These are phyloP conservation scores for Leucogyrophana mollusca DNA, from an alignment of 768 basidiomycete genomes.

Conservation along the genomic window DNA sequence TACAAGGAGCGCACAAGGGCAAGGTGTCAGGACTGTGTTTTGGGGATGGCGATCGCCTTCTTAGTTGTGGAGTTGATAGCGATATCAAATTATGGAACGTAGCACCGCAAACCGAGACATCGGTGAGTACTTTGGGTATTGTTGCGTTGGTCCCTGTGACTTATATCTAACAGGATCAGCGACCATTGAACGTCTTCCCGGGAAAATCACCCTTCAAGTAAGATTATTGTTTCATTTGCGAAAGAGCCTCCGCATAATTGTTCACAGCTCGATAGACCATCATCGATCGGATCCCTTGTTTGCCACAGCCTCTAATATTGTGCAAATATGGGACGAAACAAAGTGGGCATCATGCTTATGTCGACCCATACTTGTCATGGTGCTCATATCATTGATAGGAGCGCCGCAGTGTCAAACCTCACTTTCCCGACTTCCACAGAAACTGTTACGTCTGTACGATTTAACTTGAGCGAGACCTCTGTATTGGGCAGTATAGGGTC, in stretches of 20 bases:
- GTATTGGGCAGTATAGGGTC: conserved; percentile 94
- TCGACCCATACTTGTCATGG: conserved; percentile 2
- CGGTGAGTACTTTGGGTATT: conserved; percentile 28
- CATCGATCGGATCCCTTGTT: conserved; percentile 88
- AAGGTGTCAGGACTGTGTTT: conserved; percentile 85
- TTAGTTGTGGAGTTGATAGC: conserved; percentile 83
- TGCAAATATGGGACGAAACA: conserved; percentile 98
- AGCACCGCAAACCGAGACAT: conserved; percentile 33
- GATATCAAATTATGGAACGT: conserved; percentile 81
- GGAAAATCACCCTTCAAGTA: conserved; percentile 93
- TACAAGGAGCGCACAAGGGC: conserved; percentile 77
- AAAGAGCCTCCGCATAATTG: conserved; percentile 1
- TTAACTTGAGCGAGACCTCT: conserved; percentile 92
- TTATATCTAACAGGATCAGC: conserved; percentile 30
- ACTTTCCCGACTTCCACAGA: conserved; percentile 86
- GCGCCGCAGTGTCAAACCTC: conserved; percentile 81
- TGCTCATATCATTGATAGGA: conserved; percentile 42
- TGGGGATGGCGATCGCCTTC: conserved; percentile 55
- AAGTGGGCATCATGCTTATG: conserved; percentile 51
- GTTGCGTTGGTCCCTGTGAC: too few species aligned
- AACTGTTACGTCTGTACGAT: conserved; percentile 83
- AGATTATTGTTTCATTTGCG: conserved; percentile 18
- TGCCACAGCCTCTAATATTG: conserved; percentile 88
- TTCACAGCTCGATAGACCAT: conserved; percentile 84
- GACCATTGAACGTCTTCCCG: conserved; percentile 75